Evolutionary conservation across 805 yeast species (phyloP), one percentile per base, ranked within the genome.

Genomic region (Wickerhamiella sergipiensis): DNA sequence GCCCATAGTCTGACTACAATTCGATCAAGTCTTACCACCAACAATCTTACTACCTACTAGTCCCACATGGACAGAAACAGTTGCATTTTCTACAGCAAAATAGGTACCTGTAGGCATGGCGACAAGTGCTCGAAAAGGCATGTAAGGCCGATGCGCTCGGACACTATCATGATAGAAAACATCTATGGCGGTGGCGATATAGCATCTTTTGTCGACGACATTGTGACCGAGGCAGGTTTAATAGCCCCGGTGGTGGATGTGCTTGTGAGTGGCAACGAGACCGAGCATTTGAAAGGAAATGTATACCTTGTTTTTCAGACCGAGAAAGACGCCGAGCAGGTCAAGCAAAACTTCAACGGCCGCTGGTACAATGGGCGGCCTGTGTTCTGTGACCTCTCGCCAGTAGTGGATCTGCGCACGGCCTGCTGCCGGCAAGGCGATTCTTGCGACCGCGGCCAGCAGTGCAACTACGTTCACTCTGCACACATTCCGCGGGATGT

Each of bases 71-170:
- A 29, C 33, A 29, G 33, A 29, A 29, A 12, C 33, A 29, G 15
- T 12, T 52, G 55, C 29, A 2, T 44, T 89, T 87, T 87, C 63
- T 86, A 82, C 62, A 71, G 75, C 55, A 85, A 82, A 63, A 84
- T 86, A 38, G 97, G 97, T 0, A 94, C 95, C 0, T 88, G 97
- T 61, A 73, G 95, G 54, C 96, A 88, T 64, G 95, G 95, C 0
- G 88, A 83, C 53, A 81, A 80, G 58, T 88, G 97, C 61, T 79
- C 87, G 6, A 72, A 88, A 59, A 73, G 73, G 50, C 72, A 88
- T 64, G 71, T 75, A 19, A 75, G 75, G 57, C 95, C 96, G 1
- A 64, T 70, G 7, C 65, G 70, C 42, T 83, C 95, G 0, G 70
- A 72, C 50, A 82, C 90, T 0, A 72, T 88, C 1, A 68, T 84